Conservation (phyloP, 352 stramenopile species). For the Globisporangium nagaii region DNA sequence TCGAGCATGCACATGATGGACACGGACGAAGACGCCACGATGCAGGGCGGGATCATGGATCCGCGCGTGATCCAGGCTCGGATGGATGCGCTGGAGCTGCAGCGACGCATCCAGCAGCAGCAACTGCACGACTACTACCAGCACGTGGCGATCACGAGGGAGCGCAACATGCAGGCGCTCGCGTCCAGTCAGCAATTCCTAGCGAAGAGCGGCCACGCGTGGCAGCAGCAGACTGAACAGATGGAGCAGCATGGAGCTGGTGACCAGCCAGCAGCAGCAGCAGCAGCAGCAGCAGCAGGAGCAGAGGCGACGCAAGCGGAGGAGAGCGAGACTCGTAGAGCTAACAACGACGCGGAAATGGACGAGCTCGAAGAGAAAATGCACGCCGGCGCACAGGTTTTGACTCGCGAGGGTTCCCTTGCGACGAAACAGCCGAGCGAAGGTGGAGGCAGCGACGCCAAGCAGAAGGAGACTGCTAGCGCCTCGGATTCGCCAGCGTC, state of each 20-base stretch:
- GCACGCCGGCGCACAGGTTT: neutral
- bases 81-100: constrained; percentile 43
- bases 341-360: neutral
- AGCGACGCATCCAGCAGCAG: constrained; percentile 34
- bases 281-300: constrained; percentile 2
- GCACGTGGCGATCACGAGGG: constrained; percentile 34
- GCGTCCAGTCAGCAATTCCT: constrained; percentile 45
- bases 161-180: constrained; percentile 49
- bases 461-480: no score
- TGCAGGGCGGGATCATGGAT: constrained; percentile 51
- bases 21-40: constrained; percentile 12
- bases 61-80: constrained; percentile 56
- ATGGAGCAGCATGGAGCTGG: constrained; percentile 16
- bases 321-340: neutral
- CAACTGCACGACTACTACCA: constrained; percentile 55
- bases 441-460: neutral
- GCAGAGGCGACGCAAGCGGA: no score
- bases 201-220: constrained; percentile 25
- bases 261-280: neutral
- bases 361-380: constrained; percentile 6
- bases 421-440: neutral
- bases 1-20: constrained; percentile 23
- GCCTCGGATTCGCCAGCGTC: neutral
- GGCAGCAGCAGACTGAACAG: constrained; percentile 34
- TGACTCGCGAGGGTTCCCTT: no score